Base-by-base conservation (phyloP, 1,284 basidiomycete genomes). In the Apiotrichum laibachii region DNA sequence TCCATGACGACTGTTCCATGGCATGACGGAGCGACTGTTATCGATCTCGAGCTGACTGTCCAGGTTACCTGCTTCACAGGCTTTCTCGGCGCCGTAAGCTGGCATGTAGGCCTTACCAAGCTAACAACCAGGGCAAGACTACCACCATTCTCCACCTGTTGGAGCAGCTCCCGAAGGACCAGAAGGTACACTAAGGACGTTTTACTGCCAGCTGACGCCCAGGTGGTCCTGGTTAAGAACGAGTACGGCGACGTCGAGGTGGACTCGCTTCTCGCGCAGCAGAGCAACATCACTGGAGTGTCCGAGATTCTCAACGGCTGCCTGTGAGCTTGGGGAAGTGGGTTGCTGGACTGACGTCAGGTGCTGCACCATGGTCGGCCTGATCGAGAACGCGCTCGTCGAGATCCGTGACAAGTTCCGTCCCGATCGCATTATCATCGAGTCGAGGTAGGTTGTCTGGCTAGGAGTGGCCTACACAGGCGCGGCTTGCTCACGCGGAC, bases 301-400 rank as follows among this genome's bases (percentile, higher is more conserved):
- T 90, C 86, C 66, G 92, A 94, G 76, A 94, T 95, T 52, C 78
- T 92, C 63, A 95, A 94, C 74, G 92, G 92, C 26, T 95, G 92
- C 82, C 85, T 94, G 90, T 92, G 63, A 73, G 82, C 72, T 15
- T 6, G 37, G 10, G 2, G 5, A 34, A 18, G 12, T 61, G 68
- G 80, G 48, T 19, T 21, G 19, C 15, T 22, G 18, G 2, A 13
- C 31, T 54, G 10, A 48, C 56, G 37, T 11, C 56, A 91, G 89
- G 84, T 92, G 90, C 71, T 93, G 91, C 72, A 88, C 92, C 1
- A 85, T 94, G 42, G 90, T 94, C 35, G 92, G 92, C 5, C 89
- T 92, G 67, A 92, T 95, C 85, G 88, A 92, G 77, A 90, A 82
- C 16, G 92, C 92, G 9, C 78, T 94, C 46, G 75, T 92, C 42